Evolutionary conservation across 371 early-diverging fungal genomes (phyloP).

Genomic region (Mucor plumbeus): DNA sequence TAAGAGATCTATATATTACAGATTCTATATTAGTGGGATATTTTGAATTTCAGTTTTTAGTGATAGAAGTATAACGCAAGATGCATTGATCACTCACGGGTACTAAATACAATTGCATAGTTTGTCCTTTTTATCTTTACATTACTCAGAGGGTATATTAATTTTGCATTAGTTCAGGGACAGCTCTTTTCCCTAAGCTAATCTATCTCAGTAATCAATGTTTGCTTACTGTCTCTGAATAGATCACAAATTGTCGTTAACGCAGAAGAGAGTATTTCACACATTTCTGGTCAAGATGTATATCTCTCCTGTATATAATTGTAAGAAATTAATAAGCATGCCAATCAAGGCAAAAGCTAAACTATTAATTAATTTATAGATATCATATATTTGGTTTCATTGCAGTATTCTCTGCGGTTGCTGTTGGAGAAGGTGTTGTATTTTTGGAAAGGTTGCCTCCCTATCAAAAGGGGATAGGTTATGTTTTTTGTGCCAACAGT

Average conservation of each 20-base stretch:
- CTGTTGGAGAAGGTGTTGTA: slow-evolving; percentile 13
- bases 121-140: neutral
- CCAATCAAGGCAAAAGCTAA: too few relatives aligned
- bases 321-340: slow-evolving; percentile 17
- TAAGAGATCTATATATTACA: too few relatives aligned
- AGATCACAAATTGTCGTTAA: neutral
- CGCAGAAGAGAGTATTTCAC: neutral
- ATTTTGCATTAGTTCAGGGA: slow-evolving; percentile 18
- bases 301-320: slow-evolving; percentile 15
- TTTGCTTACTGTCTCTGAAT: slow-evolving; percentile 4
- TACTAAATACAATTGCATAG: neutral
- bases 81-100: slow-evolving; percentile 31
- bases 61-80: slow-evolving; percentile 26
- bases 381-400: slow-evolving; percentile 20
- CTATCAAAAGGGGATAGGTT: slow-evolving; percentile 10
- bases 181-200: slow-evolving; percentile 29
- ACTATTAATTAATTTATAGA: neutral
- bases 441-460: slow-evolving; percentile 19
- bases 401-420: neutral
- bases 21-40: neutral
- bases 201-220: slow-evolving; percentile 27
- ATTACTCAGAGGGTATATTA: neutral
- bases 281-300: slow-evolving; percentile 2
- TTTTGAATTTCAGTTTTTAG: neutral
- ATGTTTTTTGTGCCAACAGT: slow-evolving; percentile 11